Base-by-base conservation (phyloP, 768 basidiomycete genomes). In the Lactarius deliciosus region DNA sequence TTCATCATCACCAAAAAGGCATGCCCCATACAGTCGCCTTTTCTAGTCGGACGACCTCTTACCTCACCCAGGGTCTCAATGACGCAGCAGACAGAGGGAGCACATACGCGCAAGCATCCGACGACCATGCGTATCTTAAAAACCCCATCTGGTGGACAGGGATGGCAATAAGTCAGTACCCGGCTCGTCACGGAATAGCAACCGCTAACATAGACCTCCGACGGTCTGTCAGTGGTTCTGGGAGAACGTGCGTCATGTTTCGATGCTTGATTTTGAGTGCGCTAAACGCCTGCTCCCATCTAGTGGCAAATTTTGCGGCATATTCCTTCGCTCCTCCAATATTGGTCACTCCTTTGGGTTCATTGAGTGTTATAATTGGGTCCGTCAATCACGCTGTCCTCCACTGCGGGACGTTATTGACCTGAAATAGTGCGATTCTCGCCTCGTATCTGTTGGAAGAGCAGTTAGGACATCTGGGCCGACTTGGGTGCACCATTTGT, bases 1-100 rank as follows among this genome's bases (percentile, higher is more conserved):
- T 97, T 95, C 76, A 97, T 99, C 75, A 96, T 99, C 75, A 99
- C 96, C 20, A 99, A 99, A 86, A 98, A 97, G 90, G 96, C 91
- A 60, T 70, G 78, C 57, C 18, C 11, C 2, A 47, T 62, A 20
- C 61, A 54, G 60, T 28, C 47, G 40, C 36, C 62, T 41, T 30
- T 50, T 41, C 22, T 16, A 18, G 53, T 55, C 25, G 40, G 9
- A 20, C 45, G 65, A 59, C 60, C 47, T 63, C 56, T 58, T 60
- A 56, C 73, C 53, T 7, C 22, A 30, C 57, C 1, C 61, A 97
- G 96, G 96, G 96, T 28, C 79, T 98, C 30, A 97, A 91, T 69
- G 92, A 94, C 73, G 91, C 96, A 55, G 86, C 87, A 4, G 81
- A 85, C 68, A 80, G 82, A 68, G 81, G 82, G 22, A 61, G 54